Conservation (phyloP, 2,329 filamentous ascomycete species). For the Elsinoe necatrix region DNA sequence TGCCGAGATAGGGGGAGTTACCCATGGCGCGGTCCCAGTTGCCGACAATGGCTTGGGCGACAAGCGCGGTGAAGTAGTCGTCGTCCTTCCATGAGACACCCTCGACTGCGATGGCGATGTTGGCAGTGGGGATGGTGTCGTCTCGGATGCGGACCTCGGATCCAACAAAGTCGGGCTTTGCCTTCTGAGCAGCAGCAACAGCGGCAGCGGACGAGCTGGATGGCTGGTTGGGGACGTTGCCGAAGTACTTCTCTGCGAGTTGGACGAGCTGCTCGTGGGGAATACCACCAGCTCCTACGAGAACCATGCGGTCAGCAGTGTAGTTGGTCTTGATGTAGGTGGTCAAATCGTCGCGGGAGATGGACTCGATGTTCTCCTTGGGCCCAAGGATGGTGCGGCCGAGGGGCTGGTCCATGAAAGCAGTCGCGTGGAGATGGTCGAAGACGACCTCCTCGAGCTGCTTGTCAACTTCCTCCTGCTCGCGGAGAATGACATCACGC, state of each 20-base stretch:
- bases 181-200: slow-evolving; percentile 66
- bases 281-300: slow-evolving; percentile 88
- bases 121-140: slow-evolving; percentile 89
- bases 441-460: slow-evolving; percentile 99
- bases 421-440: slow-evolving; percentile 96
- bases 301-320: slow-evolving; percentile 98
- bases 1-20: slow-evolving; percentile 92
- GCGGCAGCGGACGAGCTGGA: slow-evolving; percentile 65
- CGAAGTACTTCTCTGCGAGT: slow-evolving; percentile 94
- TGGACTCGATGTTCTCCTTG: slow-evolving; percentile 95
- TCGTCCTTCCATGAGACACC: slow-evolving; percentile 99
- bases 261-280: slow-evolving; percentile 91
- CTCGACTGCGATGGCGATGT: slow-evolving; percentile 97
- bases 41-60: slow-evolving; percentile 96
- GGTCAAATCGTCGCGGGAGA: slow-evolving; percentile 79
- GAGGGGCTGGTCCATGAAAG: slow-evolving; percentile 91
- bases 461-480: slow-evolving; percentile 99
- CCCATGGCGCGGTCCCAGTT: slow-evolving; percentile 99
- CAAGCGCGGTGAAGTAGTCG: slow-evolving; percentile 96
- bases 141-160: slow-evolving; percentile 94
- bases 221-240: slow-evolving; percentile 64
- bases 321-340: slow-evolving; percentile 99
- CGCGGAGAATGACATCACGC: slow-evolving; percentile 95
- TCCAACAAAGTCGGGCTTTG: slow-evolving; percentile 88
- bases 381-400: slow-evolving; percentile 97